Conservation (phyloP, 495 filamentous ascomycete species). For the Aspergillus kassunensis region DNA sequence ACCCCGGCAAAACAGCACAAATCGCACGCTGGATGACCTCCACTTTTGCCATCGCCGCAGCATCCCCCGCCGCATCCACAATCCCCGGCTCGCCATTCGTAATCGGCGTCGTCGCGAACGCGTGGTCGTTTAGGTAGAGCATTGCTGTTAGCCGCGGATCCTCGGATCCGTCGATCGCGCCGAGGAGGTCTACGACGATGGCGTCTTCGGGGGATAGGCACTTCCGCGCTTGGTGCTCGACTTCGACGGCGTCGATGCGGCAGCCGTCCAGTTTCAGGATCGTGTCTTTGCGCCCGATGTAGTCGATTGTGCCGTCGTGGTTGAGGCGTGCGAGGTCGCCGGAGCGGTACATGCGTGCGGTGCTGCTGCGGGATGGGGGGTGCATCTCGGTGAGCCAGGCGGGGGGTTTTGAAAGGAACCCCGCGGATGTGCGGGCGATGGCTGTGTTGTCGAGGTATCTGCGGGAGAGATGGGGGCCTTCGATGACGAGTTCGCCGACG, state of each 20-base stretch:
- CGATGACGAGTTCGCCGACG: constrained; percentile 56
- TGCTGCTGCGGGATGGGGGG: constrained; percentile 1
- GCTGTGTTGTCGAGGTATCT: constrained; percentile 47
- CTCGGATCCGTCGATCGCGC: constrained; percentile 17
- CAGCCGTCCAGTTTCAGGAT: constrained; percentile 80
- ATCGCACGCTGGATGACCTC: constrained; percentile 5
- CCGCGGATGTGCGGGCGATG: constrained; percentile 4
- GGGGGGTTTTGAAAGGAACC: constrained; percentile 14
- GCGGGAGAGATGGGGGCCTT: constrained; percentile 50
- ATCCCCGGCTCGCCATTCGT: background rate
- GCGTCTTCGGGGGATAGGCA: constrained; percentile 16
- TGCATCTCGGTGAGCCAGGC: constrained; percentile 19
- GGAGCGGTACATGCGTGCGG: constrained; percentile 56
- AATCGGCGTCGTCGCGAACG: background rate
- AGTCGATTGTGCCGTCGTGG: constrained; percentile 67
- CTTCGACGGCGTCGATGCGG: constrained; percentile 73
- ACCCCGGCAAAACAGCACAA: constrained; percentile 15
- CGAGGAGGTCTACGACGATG: constrained; percentile 24
- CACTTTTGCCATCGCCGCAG: constrained; percentile 6
- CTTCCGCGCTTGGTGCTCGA: constrained; percentile 34
- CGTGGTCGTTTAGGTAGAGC: constrained; percentile 14
- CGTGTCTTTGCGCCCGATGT: constrained; percentile 72
- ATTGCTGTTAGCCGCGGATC: constrained; percentile 23
- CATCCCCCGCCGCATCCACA: background rate
- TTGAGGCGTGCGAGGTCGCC: constrained; percentile 74